These are phyloP conservation scores for Penicillium bialowiezense DNA, from an alignment of 495 filamentous ascomycete species.

Conservation along the genomic window DNA sequence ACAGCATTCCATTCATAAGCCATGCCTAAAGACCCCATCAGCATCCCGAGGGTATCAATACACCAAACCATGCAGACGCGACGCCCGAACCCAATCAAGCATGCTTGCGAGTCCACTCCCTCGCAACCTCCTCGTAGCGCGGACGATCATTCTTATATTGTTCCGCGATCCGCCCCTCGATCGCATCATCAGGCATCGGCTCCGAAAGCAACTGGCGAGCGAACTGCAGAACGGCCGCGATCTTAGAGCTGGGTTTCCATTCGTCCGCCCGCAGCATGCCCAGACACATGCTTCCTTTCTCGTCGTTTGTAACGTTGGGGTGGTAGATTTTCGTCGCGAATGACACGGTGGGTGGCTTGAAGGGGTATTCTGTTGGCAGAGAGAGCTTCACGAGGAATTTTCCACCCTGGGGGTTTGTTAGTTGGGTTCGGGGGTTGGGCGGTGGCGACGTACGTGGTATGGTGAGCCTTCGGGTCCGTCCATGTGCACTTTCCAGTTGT, in stretches of 20 bases:
- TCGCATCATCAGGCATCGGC: conserved; percentile 91
- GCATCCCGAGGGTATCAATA: too few species aligned
- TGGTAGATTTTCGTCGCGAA: conserved; percentile 98
- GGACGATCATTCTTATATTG: conserved; percentile 71
- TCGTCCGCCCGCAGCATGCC: conserved; percentile 82
- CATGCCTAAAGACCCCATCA: background rate
- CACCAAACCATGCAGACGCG: too few species aligned
- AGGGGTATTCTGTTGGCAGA: conserved; percentile 87
- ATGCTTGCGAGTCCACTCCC: conserved; percentile 77
- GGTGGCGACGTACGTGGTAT: conserved; percentile 57
- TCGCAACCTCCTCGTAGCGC: conserved; percentile 80
- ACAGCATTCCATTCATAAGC: background rate
- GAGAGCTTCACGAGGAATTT: conserved; percentile 71
- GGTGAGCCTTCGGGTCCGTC: conserved; percentile 68
- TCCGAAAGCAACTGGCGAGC: conserved; percentile 74
- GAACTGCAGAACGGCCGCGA: conserved; percentile 74
- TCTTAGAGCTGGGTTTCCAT: conserved; percentile 89
- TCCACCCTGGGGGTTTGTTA: conserved; percentile 56
- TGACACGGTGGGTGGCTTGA: conserved; percentile 82
- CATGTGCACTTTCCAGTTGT: conserved; percentile 80
- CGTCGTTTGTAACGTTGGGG: conserved; percentile 96
- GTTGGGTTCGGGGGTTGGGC: background rate
- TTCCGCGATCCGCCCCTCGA: conserved; percentile 83
- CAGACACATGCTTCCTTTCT: conserved; percentile 87
- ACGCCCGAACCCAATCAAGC: conserved; percentile 43